Evolutionary conservation across 106 monocot genomes (phyloP).

Genomic region (Dendrobium officinale): DNA sequence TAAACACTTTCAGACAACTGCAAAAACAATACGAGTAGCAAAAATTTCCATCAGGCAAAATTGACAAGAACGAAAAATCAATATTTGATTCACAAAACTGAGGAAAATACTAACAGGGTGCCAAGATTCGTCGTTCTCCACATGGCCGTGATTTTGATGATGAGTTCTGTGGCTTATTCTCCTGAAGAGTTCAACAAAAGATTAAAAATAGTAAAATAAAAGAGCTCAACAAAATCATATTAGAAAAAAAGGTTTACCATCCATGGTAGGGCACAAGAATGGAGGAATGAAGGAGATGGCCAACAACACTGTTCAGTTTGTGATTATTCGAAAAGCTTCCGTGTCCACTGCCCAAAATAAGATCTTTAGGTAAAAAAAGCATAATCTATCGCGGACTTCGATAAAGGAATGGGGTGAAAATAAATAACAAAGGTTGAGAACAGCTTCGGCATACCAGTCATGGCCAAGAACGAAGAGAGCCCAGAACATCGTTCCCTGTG

Average conservation of each 20-base stretch:
- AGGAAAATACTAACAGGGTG: conserved; percentile 55
- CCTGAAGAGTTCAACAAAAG: conserved; percentile 26
- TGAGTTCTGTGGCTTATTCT: conserved; percentile 94
- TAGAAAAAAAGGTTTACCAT: conserved; percentile 37
- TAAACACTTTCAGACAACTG: conserved; percentile 60
- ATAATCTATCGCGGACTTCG: background rate
- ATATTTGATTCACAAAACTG: background rate
- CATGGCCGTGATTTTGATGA: conserved; percentile 96
- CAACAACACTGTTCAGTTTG: conserved; percentile 77
- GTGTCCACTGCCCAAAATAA: conserved; percentile 58
- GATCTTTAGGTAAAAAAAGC: background rate
- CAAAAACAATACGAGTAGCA: background rate
- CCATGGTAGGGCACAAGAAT: conserved; percentile 96
- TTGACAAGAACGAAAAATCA: background rate
- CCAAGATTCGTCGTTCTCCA: conserved; percentile 99
- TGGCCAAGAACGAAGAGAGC: conserved; percentile 93
- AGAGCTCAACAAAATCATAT: conserved; percentile 5
- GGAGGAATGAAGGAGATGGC: conserved; percentile 83
- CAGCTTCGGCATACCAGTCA: conserved; percentile 53
- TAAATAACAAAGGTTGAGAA: background rate
- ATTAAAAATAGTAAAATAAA: background rate
- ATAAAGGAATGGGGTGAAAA: background rate
- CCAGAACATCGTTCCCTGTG: conserved; percentile 99
- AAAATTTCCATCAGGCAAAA: background rate
- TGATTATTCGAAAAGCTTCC: conserved; percentile 75